Evolutionary conservation across 2,329 filamentous ascomycete species (phyloP), one percentile per base, ranked within the genome.

Genomic region (Diaporthe velutina): DNA sequence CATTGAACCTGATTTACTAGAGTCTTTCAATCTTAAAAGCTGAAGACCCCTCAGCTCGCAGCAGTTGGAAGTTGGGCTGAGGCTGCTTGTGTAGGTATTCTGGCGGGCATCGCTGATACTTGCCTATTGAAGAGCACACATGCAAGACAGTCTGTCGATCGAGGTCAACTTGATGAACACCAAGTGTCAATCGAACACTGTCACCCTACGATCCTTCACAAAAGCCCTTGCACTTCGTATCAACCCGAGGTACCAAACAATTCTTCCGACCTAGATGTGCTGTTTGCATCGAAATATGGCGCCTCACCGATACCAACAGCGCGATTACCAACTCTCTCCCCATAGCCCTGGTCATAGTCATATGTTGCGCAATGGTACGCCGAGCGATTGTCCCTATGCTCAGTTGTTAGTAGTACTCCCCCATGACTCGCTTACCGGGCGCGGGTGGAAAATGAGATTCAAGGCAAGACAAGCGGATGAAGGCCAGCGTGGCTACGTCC

Each of bases 311-410:
- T 75, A 3, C 75, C 71, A 19, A 75, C 73, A 10, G 70, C 66
- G 6, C 75, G 35, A 35, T 52, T 38, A 9, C 75, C 73, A 13
- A 73, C 57, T 4, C 75, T 38, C 25, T 76, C 75, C 13, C 75
- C 75, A 17, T 50, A 42, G 2, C 54, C 42, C 9, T 52, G 30
- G 12, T 75, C 60, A 9, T 76, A 76, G 33, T 76, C 75, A 28
- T 73, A 75, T 0, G 75, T 76, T 19, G 75, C 75, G 12, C 30
- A 38, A 45, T 76, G 73, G 52, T 73, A 76, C 19, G 45, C 70
- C 3, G 70, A 73, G 8, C 75, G 66, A 50, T 76, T 76, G 17
- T 76, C 75, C 73, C 75, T 73, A 35, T 71, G 1, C 45, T 42
- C 45, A 22, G 6, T 13, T 19, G 13, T 66, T 10, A 60, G 30